These are phyloP conservation scores for Globisporangium carolinianum DNA, from an alignment of 352 stramenopile genomes.

Conservation along the genomic window DNA sequence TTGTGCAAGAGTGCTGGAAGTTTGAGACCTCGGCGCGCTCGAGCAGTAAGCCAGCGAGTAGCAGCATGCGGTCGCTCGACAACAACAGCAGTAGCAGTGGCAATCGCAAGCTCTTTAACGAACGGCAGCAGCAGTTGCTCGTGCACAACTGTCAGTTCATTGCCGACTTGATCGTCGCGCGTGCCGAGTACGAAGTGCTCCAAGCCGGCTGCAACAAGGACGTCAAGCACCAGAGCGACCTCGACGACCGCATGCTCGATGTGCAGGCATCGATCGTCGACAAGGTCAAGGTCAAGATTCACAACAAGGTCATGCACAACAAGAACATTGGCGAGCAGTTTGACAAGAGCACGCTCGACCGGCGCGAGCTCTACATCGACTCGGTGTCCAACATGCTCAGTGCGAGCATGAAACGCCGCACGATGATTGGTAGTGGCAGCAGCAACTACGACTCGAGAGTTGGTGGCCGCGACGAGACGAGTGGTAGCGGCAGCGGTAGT, in stretches of 20 bases:
- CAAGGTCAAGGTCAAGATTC: constrained; percentile 67
- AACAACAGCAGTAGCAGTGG: constrained; percentile 28
- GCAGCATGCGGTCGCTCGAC: constrained; percentile 22
- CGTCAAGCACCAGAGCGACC: constrained; percentile 26
- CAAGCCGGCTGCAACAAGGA: constrained; percentile 67
- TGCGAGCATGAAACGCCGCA: constrained; percentile 70
- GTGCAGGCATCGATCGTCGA: constrained; percentile 52
- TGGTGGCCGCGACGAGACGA: constrained; percentile 6
- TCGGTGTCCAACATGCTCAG: constrained; percentile 73
- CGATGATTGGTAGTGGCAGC: constrained; percentile 19
- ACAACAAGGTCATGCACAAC: constrained; percentile 87
- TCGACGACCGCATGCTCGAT: constrained; percentile 66
- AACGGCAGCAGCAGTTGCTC: constrained; percentile 72
- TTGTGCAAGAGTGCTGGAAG: constrained; percentile 82
- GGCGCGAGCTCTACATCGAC: constrained; percentile 74
- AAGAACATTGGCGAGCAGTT: constrained; percentile 87
- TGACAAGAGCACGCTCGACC: constrained; percentile 70
- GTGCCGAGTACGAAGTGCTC: constrained; percentile 71
- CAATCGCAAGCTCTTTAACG: constrained; percentile 67
- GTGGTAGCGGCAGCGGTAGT: constrained; percentile 2
- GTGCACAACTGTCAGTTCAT: constrained; percentile 80
- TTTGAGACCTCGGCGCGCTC: constrained; percentile 77
- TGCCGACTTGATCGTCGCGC: constrained; percentile 64
- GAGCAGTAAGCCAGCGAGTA: constrained; percentile 25
- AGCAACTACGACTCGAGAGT: neutral